Evolutionary conservation across 495 filamentous ascomycete genomes (phyloP).

Genomic region (Aspergillus coremiiformis): DNA sequence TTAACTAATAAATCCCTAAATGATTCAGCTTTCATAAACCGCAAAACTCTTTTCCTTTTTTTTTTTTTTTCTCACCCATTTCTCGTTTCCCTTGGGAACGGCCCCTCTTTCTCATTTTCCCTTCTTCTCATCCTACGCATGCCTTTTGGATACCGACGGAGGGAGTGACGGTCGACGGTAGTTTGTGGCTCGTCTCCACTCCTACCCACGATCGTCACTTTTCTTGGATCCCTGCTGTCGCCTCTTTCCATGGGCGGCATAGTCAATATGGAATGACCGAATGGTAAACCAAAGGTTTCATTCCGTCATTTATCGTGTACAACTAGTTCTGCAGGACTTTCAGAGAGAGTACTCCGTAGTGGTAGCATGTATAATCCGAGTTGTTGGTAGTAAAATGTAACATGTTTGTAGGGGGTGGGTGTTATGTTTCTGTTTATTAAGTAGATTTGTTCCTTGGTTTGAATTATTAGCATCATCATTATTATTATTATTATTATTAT

Average conservation of each 20-base stretch:
- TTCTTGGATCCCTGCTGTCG: conserved; percentile 26
- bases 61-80: background rate
- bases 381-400: background rate
- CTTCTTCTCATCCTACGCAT: conserved; percentile 12
- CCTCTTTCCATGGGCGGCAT: conserved; percentile 15
- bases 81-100: background rate
- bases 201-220: conserved; percentile 37
- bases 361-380: conserved; percentile 1
- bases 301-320: background rate
- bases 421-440: too few species aligned
- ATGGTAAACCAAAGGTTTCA: background rate
- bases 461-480: background rate
- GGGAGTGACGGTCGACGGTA: conserved; percentile 19
- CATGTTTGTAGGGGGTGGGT: too few species aligned
- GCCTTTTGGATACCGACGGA: conserved; percentile 15
- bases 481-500: background rate
- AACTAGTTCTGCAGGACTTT: conserved; percentile 10
- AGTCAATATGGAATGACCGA: conserved; percentile 8
- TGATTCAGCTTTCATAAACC: background rate
- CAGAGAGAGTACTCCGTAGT: too few species aligned
- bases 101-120: conserved; percentile 19
- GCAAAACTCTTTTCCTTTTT: background rate
- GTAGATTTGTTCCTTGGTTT: background rate
- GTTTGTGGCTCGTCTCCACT: conserved; percentile 34
- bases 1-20: background rate